phyloP scores from a whole-genome alignment of 2,329 filamentous ascomycete species.

The Talaromyces verruculosus region DNA sequence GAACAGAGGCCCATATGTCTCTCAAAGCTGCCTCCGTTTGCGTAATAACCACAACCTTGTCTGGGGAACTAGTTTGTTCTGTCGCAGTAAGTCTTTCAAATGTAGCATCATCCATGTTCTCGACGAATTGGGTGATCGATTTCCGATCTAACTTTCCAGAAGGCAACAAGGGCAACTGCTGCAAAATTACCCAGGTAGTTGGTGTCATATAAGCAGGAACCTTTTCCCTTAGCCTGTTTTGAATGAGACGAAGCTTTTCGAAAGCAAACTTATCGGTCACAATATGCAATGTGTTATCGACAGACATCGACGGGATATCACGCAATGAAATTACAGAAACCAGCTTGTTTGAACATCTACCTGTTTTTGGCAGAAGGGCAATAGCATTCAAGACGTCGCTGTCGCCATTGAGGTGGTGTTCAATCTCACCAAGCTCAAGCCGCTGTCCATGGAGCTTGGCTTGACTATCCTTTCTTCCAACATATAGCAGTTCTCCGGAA shows the following conservation, averaged over 20 bases:
- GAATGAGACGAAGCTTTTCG: constrained; percentile 2
- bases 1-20: constrained; percentile 20
- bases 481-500: constrained; percentile 36
- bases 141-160: constrained; percentile 21
- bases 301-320: not conserved
- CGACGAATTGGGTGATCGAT: constrained; percentile 16
- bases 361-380: constrained; percentile 14
- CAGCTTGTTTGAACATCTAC: constrained; percentile 17
- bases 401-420: constrained; percentile 34
- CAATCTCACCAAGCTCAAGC: constrained; percentile 45
- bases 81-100: constrained; percentile 17
- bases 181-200: constrained; percentile 18
- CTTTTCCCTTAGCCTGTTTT: constrained; percentile 7
- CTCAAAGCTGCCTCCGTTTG: constrained; percentile 18
- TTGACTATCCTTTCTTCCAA: constrained; percentile 41
- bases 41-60: constrained; percentile 18
- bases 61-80: not conserved
- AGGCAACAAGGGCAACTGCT: constrained; percentile 15
- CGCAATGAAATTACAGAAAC: constrained; percentile 18
- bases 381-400: constrained; percentile 41
- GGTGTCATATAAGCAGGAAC: constrained; percentile 22
- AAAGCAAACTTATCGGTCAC: constrained; percentile 8
- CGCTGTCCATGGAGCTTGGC: constrained; percentile 46
- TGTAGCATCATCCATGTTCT: constrained; percentile 19
- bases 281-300: constrained; percentile 39